Evolutionary conservation across 2,329 filamentous ascomycete genomes (phyloP).

Genomic region (Calycina herbarum): DNA sequence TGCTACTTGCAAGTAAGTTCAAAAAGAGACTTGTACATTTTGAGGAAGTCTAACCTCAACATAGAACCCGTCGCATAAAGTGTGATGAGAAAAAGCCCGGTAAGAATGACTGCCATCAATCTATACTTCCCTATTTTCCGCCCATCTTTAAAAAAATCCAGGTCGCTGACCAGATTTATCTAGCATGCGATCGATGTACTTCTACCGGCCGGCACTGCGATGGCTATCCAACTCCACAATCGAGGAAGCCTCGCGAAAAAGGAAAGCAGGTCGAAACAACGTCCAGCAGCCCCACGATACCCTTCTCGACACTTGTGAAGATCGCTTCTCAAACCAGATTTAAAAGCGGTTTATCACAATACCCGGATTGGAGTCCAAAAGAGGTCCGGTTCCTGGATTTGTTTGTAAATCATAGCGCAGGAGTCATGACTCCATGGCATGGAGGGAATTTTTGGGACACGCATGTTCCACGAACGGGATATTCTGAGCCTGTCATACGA

Average conservation of each 20-base stretch:
- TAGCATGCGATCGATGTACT: no score
- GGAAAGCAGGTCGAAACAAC: no score
- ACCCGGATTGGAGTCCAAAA: neutral
- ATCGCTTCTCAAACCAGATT: no score
- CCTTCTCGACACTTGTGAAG: no score
- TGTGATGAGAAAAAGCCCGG: conserved; percentile 52
- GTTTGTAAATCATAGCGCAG: conserved; percentile 42
- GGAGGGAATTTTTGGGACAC: conserved; percentile 46
- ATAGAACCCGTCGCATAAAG: conserved; percentile 55
- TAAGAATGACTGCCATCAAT: conserved; percentile 32
- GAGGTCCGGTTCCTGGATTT: conserved; percentile 32
- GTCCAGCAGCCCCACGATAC: no score
- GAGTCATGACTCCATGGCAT: conserved; percentile 46
- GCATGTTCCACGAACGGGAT: conserved; percentile 47
- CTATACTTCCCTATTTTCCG: no score
- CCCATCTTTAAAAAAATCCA: no score
- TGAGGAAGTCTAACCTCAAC: neutral
- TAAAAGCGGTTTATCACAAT: no score
- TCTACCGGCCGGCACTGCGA: no score
- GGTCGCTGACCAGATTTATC: no score
- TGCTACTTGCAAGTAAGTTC: conserved; percentile 55
- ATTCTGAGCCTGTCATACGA: conserved; percentile 47
- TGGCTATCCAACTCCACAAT: no score
- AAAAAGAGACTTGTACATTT: neutral
- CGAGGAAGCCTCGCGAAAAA: no score